Evolutionary conservation across 106 monocot species (phyloP), one percentile per base, ranked within the genome.

Genomic region (Gastrodia elata): DNA sequence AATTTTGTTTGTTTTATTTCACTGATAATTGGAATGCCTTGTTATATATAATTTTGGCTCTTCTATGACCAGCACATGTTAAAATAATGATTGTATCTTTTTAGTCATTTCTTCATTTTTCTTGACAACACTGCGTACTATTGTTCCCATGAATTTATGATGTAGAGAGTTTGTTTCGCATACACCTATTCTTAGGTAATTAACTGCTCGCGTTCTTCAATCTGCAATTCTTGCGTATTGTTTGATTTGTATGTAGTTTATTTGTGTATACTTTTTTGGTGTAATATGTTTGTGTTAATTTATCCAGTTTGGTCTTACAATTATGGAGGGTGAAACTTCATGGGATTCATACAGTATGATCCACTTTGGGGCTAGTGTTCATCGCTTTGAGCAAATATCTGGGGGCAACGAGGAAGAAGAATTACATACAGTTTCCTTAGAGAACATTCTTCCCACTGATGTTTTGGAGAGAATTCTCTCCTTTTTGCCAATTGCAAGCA

Each of bases 401-500:
- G 78, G 83, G 20, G 71, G 39, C 2, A 68, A 15, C 38, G 49
- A 75, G 15, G 64, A 64, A 44, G n/a, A 38, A 35, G 74, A 72
- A 44, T 27, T 25, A 4, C 48, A 18, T 13, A 2, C 64, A 38
- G 64, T 86, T 39, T 84, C 89, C 14, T 69, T 89, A 65, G 89
- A 89, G 25, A 39, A 71, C 39, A 46, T 86, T 55, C 69, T 93
- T 24, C 93, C 93, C 1, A 75, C 87, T 75, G 92, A 92, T 69
- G 35, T 92, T 1, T 49, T 92, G 15, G 92, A 89, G 78, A 82
- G 81, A 41, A 81, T 92, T 41, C 70, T 92, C 13, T 78, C 84
- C 39, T 84, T 69, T 38, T 67, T 92, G 52, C 89, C 92, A 32
- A 57, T 89, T 68, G 77, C 67, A 1, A 81, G 89, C 55, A 70